phyloP scores from a whole-genome alignment of 371 early-diverging fungal genomes.

The Rhizoclosmatium hyalinum region DNA sequence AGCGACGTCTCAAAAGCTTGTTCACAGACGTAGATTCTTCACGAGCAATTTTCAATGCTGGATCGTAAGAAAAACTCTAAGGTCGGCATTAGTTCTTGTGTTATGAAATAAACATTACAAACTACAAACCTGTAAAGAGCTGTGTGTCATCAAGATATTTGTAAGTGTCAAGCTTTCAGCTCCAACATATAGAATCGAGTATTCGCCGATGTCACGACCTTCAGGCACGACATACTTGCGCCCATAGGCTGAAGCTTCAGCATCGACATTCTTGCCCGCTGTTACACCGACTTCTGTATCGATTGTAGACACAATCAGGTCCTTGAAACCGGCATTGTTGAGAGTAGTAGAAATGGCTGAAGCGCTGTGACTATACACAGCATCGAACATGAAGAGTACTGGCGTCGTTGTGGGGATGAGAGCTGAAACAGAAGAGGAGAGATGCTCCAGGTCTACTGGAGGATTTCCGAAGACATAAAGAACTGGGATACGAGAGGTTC shows the following conservation, averaged over 20 bases:
- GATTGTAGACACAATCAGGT: constrained; percentile 5
- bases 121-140: constrained; percentile 60
- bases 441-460: constrained; percentile 63
- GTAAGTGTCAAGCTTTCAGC: constrained; percentile 81
- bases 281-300: constrained; percentile 8
- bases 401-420: constrained; percentile 37
- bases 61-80: constrained; percentile 58
- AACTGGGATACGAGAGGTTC: constrained; percentile 78
- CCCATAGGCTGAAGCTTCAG: constrained; percentile 40
- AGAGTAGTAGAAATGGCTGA: constrained; percentile 33
- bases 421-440: constrained; percentile 10
- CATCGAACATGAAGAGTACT: constrained; percentile 79
- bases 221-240: constrained; percentile 62
- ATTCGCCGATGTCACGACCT: constrained; percentile 59
- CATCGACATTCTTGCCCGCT: not conserved
- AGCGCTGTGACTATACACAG: constrained; percentile 72
- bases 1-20: constrained; percentile 77
- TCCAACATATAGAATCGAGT: constrained; percentile 83
- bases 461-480: constrained; percentile 85
- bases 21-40: constrained; percentile 73
- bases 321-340: constrained; percentile 9
- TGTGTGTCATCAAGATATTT: constrained; percentile 84
- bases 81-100: no score
- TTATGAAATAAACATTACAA: not conserved
- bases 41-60: constrained; percentile 59